A percentile compares a stretch with the other conserved stretches of the same genome.
Evolutionary conservation across 1,284 basidiomycete species (phyloP).

Genomic region (Gomphus bonarii): DNA sequence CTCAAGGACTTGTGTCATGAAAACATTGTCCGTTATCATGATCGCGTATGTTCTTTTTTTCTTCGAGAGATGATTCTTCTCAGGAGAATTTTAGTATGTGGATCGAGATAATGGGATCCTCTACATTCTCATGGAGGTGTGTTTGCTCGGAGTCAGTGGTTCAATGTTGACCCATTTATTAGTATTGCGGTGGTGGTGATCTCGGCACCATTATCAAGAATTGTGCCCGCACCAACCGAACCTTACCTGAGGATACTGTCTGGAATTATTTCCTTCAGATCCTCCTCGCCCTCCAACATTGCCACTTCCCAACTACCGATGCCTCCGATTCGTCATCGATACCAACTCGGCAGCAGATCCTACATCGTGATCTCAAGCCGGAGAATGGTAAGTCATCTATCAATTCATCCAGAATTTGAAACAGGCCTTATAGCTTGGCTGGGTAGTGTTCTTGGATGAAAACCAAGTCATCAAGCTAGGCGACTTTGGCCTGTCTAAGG

Average conservation of each 20-base stretch:
- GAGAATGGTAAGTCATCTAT: constrained; percentile 69
- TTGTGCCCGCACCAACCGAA: constrained; percentile 52
- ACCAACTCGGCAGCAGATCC: constrained; percentile 61
- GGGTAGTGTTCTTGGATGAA: constrained; percentile 74
- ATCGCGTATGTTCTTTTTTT: constrained; percentile 37
- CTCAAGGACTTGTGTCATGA: constrained; percentile 90
- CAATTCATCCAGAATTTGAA: neutral
- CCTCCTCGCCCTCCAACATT: constrained; percentile 82
- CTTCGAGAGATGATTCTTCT: constrained; percentile 11
- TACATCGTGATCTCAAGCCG: constrained; percentile 93
- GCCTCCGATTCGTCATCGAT: constrained; percentile 18
- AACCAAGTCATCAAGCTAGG: constrained; percentile 81
- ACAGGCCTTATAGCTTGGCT: neutral
- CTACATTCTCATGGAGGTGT: constrained; percentile 86
- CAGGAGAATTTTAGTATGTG: constrained; percentile 43
- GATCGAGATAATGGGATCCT: constrained; percentile 86
- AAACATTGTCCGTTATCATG: constrained; percentile 91
- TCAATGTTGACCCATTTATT: neutral
- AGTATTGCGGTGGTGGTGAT: constrained; percentile 91
- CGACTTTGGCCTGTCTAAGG: constrained; percentile 93
- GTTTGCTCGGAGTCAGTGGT: constrained; percentile 11
- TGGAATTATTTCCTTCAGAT: constrained; percentile 96
- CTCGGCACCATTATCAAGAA: constrained; percentile 80
- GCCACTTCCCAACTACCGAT: constrained; percentile 68
- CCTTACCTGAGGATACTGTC: constrained; percentile 83